Evolutionary conservation across 1,284 basidiomycete genomes (phyloP), one percentile per base, ranked within the genome.

Genomic region (Cryptococcus sp.): DNA sequence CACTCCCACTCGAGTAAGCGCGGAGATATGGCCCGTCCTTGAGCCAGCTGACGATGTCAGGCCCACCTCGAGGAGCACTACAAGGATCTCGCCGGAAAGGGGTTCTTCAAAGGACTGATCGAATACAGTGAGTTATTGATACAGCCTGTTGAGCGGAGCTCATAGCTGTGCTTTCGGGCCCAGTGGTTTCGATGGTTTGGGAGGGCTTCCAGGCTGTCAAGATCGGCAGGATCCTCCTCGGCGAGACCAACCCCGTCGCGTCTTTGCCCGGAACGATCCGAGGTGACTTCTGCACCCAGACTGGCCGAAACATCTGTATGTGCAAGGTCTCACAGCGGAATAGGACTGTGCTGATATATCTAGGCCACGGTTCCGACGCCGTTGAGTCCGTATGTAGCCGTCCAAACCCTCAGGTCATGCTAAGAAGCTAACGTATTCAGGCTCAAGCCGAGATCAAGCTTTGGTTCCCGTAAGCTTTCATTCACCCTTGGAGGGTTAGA

Each of bases 161-260:
- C 31, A 9, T 34, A 6, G 1, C 48, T 66, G 65, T 97, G 93
- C 81, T 83, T 50, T 83, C 88, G 57, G 94, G 94, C 57, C 94
- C 94, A 63, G 94, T 99, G 63, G 85, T 95, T 67, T 88, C 82
- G 68, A 95, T 97, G 84, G 94, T 94, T 67, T 97, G 91, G 82
- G 82, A 97, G 78, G 94, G 94, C 64, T 84, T 93, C 66, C 90
- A 95, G 72, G 90, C 89, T 61, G 91, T 95, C 79, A 94, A 94
- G 69, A 91, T 87, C 56, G 92, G 92, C 64, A 90, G 92, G 76
- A 80, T 75, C 73, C 91, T 97, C 84, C 87, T 98, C 65, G 92
- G 94, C 71, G 85, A 91, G 43, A 97, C 95, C 72, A 97, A 98
- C 84, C 95, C 94, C 53, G 83, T 97, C 56, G 81, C 80, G 45